Conservation (phyloP, 2,329 filamentous ascomycete genomes). For the Cladobotryum mycophilum region DNA sequence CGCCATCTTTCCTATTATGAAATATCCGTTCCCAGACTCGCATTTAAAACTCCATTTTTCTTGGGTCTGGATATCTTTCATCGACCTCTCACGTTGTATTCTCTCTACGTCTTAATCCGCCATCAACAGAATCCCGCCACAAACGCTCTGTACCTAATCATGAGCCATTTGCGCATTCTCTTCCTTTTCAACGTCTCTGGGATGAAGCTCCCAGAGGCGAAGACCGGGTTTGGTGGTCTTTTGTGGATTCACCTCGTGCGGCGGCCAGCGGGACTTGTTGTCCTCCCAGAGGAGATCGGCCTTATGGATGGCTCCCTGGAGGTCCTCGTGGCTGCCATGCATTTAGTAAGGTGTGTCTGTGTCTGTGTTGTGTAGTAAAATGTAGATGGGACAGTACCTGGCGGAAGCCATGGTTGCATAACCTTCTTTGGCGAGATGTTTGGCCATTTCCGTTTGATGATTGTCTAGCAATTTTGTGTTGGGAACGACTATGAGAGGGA, state of each 20-base stretch:
- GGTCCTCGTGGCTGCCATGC: conserved; percentile 22
- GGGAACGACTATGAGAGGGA: conserved; percentile 82
- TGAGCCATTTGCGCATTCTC: conserved; percentile 32
- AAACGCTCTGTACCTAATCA: conserved; percentile 28
- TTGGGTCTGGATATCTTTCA: neutral
- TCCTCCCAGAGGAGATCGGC: conserved; percentile 29
- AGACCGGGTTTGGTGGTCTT: conserved; percentile 14
- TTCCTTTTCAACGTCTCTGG: conserved; percentile 27
- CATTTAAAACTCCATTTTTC: neutral
- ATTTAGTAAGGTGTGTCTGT: neutral
- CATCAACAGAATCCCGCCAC: conserved; percentile 7
- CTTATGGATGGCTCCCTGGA: conserved; percentile 33
- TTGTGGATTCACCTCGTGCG: conserved; percentile 20
- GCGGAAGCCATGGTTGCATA: conserved; percentile 70
- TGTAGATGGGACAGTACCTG: conserved; percentile 40
- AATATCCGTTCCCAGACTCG: neutral
- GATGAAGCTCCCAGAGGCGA: conserved; percentile 30
- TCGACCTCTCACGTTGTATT: too few relatives aligned
- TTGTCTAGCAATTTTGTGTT: conserved; percentile 80
- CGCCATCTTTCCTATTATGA: neutral
- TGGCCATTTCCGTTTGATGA: conserved; percentile 83
- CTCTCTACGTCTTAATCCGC: neutral
- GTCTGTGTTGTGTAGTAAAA: neutral
- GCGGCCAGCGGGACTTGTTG: conserved; percentile 29
- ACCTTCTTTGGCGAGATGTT: conserved; percentile 64